These are phyloP conservation scores for Scheffersomyces illinoinensis DNA, from an alignment of 1,139 yeast genomes.

Conservation along the genomic window DNA sequence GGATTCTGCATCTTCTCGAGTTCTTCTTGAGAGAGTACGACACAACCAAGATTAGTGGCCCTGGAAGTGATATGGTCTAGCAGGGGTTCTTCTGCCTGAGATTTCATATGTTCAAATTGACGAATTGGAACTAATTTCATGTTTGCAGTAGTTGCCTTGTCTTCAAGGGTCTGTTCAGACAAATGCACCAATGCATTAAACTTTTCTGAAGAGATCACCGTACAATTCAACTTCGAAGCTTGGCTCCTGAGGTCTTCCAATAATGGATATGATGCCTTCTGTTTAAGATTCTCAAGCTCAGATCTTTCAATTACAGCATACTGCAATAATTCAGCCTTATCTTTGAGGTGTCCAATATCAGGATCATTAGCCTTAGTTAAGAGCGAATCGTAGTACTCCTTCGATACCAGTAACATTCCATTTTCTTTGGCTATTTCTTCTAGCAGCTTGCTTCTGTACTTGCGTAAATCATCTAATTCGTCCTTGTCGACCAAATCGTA, in stretches of 20 bases:
- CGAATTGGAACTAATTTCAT: conserved; percentile 11
- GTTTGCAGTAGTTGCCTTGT: conserved; percentile 17
- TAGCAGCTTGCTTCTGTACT: conserved; percentile 3
- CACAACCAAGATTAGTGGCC: conserved; percentile 18
- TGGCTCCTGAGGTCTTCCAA: neutral
- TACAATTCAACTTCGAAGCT: neutral
- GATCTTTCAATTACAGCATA: conserved; percentile 18
- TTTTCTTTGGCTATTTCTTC: conserved; percentile 5
- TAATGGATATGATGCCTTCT: neutral
- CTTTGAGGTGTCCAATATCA: conserved; percentile 19
- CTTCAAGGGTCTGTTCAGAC: conserved; percentile 19
- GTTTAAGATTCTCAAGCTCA: conserved; percentile 9
- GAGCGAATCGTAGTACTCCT: conserved; percentile 16
- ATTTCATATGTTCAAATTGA: conserved; percentile 10
- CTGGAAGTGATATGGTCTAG: conserved; percentile 20
- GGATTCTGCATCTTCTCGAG: neutral
- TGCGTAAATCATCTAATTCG: conserved; percentile 18
- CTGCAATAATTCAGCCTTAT: conserved; percentile 13
- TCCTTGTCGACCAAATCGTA: conserved; percentile 20
- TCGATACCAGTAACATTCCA: conserved; percentile 11
- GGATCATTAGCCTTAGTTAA: conserved; percentile 17
- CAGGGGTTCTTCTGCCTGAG: conserved; percentile 17
- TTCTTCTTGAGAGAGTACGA: neutral
- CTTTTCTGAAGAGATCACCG: conserved; percentile 15
- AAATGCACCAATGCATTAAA: conserved; percentile 7